Base-by-base conservation (phyloP, 768 basidiomycete species). In the Neoboletus subvelutipes region DNA sequence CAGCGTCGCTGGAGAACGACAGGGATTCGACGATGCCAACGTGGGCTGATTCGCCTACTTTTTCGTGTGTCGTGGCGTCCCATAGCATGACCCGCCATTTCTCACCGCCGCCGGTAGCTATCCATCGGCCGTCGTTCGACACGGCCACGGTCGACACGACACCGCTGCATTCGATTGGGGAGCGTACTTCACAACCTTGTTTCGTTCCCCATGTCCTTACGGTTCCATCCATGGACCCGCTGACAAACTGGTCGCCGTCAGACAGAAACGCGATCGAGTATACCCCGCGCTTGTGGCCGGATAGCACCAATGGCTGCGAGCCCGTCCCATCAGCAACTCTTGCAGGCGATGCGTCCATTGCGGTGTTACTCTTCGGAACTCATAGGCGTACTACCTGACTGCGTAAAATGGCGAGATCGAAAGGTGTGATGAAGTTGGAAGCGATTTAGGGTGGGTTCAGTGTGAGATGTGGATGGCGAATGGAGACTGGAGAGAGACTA, bases 241-340 rank as follows among this genome's bases (percentile, higher is more conserved):
- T 60, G 33, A 60, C 4, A 18, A 59, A 42, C 22, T 53, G 54
- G 28, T 26, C 31, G 10, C 50, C 28, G 17, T 56, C 54, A 2
- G 51, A 51, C 11, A 51, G 31, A 42, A 56, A 61, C 10, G 45
- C 52, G 29, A 57, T 20, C 39, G 52, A 50, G 34, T 50, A 31
- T 40, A 57, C 59, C 20, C 8, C n/a, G 37, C 39, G 18, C 4
- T 20, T 42, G 42, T 61, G 58, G 5, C 60, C 51, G 11, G 45
- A 24, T n/a, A 52, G 47, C 8, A 58, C 33, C 13, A 29, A 9
- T 26, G 47, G 39, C 10, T 45, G 33, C 2, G 18, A 18, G 20
- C 5, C 29, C 7, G 41, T 18, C 5, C 22, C 49, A 15, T n/a
- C 8, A 11, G 40, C n/a, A 12, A 17, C 5, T n/a, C 18, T 39